Evolutionary conservation across 208 protist genomes (phyloP), one percentile per base, ranked within the genome.

Genomic region (Wallacemonas sp.): DNA sequence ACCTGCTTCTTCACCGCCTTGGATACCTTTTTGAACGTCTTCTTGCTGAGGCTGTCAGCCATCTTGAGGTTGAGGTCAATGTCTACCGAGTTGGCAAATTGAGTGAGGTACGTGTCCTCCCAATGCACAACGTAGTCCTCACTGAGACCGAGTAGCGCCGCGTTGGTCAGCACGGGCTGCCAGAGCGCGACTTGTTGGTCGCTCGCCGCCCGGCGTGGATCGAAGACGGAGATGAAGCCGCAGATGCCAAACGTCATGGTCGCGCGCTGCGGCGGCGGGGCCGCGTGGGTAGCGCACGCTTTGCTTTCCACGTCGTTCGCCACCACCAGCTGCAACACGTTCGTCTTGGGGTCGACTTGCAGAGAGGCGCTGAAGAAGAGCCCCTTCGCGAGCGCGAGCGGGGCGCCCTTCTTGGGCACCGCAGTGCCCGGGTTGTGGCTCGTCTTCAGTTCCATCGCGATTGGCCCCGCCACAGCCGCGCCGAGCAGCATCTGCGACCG

Each of bases 181-280:
- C 90, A 95, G 23, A 95, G 70, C 1, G 78, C 87, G 33, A 93
- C 65, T 62, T 93, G 87, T 69, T 95, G 90, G 64, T 95, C 90
- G 8, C 84, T 74, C 62, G 78, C 59, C 0, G 79, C 81, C 1
- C 90, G 84, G 18, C 87, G 74, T 0, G 80, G 72, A 72, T 95
- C 90, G 49, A 90, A 90, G 57, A 92, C 69, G 29, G 76, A 74
- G 22, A 76, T 81, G 72, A 85, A 95, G n/a, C 90, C 90, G 41
- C 82, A 82, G 16, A 95, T 75, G 12, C 76, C 86, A 42, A 95
- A 81, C 16, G 82, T 78, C 10, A 92, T 61, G 36, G 82, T 81
- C 55, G 61, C 81, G 5, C 18, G 23, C 20, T 32, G 12, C 42
- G 67, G 71, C 39, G 73, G 63, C 55, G 71, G 59, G 7, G 7